These are phyloP conservation scores for Didymosphaeria variabile DNA, from an alignment of 2,329 filamentous ascomycete genomes.

Conservation along the genomic window DNA sequence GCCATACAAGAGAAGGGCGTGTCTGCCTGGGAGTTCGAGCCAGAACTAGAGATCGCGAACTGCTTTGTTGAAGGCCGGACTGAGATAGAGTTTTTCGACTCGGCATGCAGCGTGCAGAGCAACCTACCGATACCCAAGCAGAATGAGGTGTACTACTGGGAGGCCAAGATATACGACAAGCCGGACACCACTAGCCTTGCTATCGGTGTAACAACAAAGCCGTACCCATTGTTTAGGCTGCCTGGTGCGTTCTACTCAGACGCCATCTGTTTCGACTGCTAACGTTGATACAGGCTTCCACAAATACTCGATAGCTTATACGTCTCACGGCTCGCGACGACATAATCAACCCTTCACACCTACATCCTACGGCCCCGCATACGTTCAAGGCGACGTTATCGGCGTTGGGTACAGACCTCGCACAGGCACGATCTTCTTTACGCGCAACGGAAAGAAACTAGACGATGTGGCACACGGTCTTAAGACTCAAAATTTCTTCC, in stretches of 20 bases:
- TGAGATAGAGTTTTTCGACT: conserved; percentile 98
- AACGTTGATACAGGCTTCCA: conserved; percentile 73
- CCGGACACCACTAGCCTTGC: conserved; percentile 86
- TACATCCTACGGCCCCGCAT: conserved; percentile 81
- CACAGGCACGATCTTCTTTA: conserved; percentile 96
- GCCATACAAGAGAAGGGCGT: conserved; percentile 99
- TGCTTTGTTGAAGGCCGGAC: conserved; percentile 97
- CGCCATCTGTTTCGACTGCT: conserved; percentile 19
- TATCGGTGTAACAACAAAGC: conserved; percentile 95
- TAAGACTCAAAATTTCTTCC: conserved; percentile 97
- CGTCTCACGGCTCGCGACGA: conserved; percentile 84
- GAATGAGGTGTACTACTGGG: conserved; percentile 99
- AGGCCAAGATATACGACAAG: conserved; percentile 98
- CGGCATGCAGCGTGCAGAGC: conserved; percentile 95
- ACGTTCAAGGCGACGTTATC: conserved; percentile 93
- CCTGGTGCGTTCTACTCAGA: conserved; percentile 71
- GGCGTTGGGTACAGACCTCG: conserved; percentile 94
- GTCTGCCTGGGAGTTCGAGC: conserved; percentile 99
- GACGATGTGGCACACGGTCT: conserved; percentile 93
- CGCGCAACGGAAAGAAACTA: conserved; percentile 95
- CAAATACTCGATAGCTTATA: conserved; percentile 90
- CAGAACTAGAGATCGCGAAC: conserved; percentile 98
- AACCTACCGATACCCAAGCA: conserved; percentile 97
- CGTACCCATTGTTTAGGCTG: conserved; percentile 92
- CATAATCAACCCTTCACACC: conserved; percentile 91